phyloP scores from a whole-genome alignment of 495 filamentous ascomycete species.

The Stereocaulon alpinum region DNA sequence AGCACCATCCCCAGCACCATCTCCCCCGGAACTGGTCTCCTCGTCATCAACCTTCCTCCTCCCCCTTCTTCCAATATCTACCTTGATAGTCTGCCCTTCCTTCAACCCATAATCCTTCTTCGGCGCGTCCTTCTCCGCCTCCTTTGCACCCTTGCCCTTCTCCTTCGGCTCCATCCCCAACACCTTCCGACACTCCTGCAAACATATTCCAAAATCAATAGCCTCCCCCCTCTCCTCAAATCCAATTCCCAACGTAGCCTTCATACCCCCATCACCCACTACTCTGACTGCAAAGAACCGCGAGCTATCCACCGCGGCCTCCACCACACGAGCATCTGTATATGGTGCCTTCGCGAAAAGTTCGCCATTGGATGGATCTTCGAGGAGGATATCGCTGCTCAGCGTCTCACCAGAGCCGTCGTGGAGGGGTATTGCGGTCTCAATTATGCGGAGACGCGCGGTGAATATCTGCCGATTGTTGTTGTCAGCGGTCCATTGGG shows the following conservation, averaged over 20 bases:
- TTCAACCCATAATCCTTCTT: slow-evolving; percentile 70
- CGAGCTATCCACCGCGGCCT: slow-evolving; percentile 60
- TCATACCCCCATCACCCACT: slow-evolving; percentile 52
- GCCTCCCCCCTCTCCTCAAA: slow-evolving; percentile 78
- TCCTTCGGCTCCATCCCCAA: slow-evolving; percentile 32
- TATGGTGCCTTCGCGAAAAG: slow-evolving; percentile 77
- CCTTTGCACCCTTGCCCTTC: slow-evolving; percentile 21
- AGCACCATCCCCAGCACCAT: slow-evolving; percentile 17
- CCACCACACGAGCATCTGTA: slow-evolving; percentile 44
- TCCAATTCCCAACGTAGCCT: slow-evolving; percentile 69
- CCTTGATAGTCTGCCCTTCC: slow-evolving; percentile 74
- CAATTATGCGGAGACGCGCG: slow-evolving; percentile 65
- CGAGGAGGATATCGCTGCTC: slow-evolving; percentile 61
- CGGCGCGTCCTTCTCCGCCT: slow-evolving; percentile 29
- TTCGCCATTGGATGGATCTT: slow-evolving; percentile 56
- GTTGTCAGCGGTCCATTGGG: slow-evolving; percentile 60
- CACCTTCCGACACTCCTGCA: slow-evolving; percentile 59
- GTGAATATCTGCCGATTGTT: slow-evolving; percentile 68
- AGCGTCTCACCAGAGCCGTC: slow-evolving; percentile 38
- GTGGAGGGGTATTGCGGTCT: slow-evolving; percentile 48
- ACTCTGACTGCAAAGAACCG: slow-evolving; percentile 78
- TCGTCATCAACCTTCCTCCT: slow-evolving; percentile 15
- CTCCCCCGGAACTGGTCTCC: neutral
- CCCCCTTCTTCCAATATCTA: slow-evolving; percentile 46
- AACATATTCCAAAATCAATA: slow-evolving; percentile 69